Percentiles rank a stretch among this genome's conserved stretches.
phyloP scores from a whole-genome alignment of 2,329 filamentous ascomycete genomes.

The Chrysosphaeria jannelii region DNA sequence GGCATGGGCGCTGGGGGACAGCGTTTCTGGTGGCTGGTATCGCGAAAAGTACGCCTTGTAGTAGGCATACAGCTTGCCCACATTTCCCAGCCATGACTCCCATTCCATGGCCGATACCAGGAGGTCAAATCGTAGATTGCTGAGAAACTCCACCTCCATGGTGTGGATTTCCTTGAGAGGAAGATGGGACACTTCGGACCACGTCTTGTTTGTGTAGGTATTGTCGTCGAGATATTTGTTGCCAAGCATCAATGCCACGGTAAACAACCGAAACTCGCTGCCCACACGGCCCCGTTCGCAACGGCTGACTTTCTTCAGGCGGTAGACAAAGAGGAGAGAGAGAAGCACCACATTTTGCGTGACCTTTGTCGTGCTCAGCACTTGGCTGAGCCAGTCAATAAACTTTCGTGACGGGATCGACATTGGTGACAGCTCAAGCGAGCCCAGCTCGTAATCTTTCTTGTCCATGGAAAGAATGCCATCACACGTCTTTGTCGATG shows the following conservation, averaged over 20 bases:
- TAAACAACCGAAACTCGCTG: slow-evolving; percentile 77
- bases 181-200: slow-evolving; percentile 91
- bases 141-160: slow-evolving; percentile 99
- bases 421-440: neutral
- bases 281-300: slow-evolving; percentile 71
- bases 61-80: slow-evolving; percentile 59
- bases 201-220: slow-evolving; percentile 98
- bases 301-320: slow-evolving; percentile 71
- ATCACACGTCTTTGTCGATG: slow-evolving; percentile 51
- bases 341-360: slow-evolving; percentile 84
- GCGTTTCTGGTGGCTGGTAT: slow-evolving; percentile 4
- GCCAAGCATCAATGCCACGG: slow-evolving; percentile 85
- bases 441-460: slow-evolving; percentile 11
- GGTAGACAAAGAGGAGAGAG: slow-evolving; percentile 74
- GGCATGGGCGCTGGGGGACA: slow-evolving; percentile 18
- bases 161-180: slow-evolving; percentile 86
- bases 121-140: slow-evolving; percentile 89
- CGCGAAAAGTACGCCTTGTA: slow-evolving; percentile 25
- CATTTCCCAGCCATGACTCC: slow-evolving; percentile 58
- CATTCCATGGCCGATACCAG: slow-evolving; percentile 67
- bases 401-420: slow-evolving; percentile 27
- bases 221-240: slow-evolving; percentile 99
- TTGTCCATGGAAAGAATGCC: slow-evolving; percentile 32
- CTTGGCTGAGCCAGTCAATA: slow-evolving; percentile 74
- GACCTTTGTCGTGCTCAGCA: slow-evolving; percentile 81